These are phyloP conservation scores for Verticillium klebahnii DNA, from an alignment of 2,329 filamentous ascomycete species.

Conservation along the genomic window DNA sequence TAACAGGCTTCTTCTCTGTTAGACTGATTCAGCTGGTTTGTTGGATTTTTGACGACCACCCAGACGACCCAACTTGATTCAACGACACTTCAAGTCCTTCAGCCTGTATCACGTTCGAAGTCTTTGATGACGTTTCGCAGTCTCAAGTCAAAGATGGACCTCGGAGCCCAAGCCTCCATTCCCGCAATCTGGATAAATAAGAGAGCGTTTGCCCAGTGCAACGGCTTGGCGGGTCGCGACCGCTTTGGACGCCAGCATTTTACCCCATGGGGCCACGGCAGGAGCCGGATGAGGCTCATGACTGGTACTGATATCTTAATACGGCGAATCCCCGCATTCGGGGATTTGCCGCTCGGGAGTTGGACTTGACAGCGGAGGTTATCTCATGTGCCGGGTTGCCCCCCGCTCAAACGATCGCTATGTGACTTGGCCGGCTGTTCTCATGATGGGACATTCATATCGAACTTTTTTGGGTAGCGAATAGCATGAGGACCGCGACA, in stretches of 20 bases:
- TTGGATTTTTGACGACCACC: no score
- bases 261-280: not conserved
- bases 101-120: not conserved
- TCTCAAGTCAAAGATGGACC: not conserved
- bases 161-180: not conserved
- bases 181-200: not conserved
- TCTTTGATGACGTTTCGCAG: not conserved
- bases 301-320: not conserved
- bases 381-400: not conserved
- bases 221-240: not conserved
- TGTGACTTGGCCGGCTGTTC: not conserved
- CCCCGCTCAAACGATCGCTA: not conserved
- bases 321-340: not conserved
- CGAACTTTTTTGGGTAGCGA: not conserved
- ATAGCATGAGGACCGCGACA: not conserved
- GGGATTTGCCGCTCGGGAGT: not conserved
- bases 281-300: not conserved
- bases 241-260: not conserved
- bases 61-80: no score
- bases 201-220: not conserved
- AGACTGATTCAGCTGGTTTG: no score
- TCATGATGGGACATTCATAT: not conserved
- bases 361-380: not conserved
- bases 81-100: no score
- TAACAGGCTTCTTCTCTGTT: no score